phyloP scores from a whole-genome alignment of 169 alveolate species.

The Plasmodium ovale region DNA sequence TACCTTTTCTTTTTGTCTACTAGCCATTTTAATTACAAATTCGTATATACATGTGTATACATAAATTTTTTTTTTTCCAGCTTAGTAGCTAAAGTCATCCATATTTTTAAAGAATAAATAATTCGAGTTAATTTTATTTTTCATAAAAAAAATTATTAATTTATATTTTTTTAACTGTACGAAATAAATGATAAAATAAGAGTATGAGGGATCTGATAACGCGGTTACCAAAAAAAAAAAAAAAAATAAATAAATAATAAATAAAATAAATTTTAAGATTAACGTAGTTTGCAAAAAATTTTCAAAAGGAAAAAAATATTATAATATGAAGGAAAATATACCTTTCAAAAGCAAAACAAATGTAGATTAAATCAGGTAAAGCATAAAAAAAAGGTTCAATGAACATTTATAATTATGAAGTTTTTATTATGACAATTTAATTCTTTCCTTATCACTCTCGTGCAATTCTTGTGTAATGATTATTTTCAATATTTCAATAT shows the following conservation, averaged over 20 bases:
- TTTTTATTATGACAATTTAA: not conserved
- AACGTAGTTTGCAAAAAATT: slow-evolving; percentile 9
- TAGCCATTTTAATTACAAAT: slow-evolving; percentile 34
- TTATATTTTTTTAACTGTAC: slow-evolving; percentile 10
- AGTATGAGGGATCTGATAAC: not conserved
- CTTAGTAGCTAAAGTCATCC: slow-evolving; percentile 5
- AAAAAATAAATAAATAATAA: not conserved
- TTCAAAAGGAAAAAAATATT: slow-evolving; percentile 10
- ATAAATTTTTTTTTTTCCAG: not conserved
- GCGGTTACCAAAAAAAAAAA: not conserved
- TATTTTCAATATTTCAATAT: not conserved
- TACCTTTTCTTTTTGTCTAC: slow-evolving; percentile 52
- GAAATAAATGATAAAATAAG: slow-evolving; percentile 1
- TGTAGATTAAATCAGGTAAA: not conserved
- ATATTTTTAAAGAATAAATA: slow-evolving; percentile 1
- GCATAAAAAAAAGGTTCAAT: slow-evolving; percentile 7
- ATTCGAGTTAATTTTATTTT: not conserved
- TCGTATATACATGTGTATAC: slow-evolving; percentile 1
- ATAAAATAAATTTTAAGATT: not conserved
- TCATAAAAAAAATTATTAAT: slow-evolving; percentile 11
- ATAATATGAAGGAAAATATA: not conserved
- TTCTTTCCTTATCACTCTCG: not conserved
- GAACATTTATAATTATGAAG: not conserved
- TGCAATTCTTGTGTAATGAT: not conserved
- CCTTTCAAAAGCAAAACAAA: not conserved